phyloP scores from a whole-genome alignment of 257 asterid species.

The Striga asiatica region DNA sequence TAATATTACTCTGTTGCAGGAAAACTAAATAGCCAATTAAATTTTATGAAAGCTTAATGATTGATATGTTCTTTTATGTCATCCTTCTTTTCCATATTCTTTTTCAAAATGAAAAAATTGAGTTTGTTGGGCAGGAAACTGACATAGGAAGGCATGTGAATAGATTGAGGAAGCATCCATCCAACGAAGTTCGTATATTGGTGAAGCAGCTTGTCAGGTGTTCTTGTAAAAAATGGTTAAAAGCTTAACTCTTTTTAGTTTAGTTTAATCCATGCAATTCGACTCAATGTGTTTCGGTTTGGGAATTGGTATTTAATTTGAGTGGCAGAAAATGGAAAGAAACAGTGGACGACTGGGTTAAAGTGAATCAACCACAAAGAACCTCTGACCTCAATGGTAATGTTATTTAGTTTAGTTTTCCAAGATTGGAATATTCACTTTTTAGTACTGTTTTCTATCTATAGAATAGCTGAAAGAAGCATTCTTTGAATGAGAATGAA shows the following conservation, averaged over 20 bases:
- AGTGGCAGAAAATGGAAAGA: slow-evolving; percentile 85
- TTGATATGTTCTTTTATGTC: background rate
- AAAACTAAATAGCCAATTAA: background rate
- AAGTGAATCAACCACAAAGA: slow-evolving; percentile 52
- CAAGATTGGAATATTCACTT: background rate
- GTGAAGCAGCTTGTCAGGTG: slow-evolving; percentile 93
- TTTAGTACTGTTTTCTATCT: background rate
- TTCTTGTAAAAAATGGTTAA: no score
- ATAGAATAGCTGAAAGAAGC: slow-evolving; percentile 6
- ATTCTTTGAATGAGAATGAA: slow-evolving; percentile 12
- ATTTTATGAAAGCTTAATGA: background rate
- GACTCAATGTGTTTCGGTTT: background rate
- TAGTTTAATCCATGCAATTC: background rate
- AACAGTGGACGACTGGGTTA: slow-evolving; percentile 91
- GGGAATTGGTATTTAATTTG: slow-evolving; percentile 9
- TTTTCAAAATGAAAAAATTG: slow-evolving; percentile 1
- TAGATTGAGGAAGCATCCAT: slow-evolving; percentile 70
- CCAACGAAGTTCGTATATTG: slow-evolving; percentile 65
- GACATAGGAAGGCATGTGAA: slow-evolving; percentile 91
- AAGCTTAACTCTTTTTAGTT: no score
- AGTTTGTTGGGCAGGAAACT: slow-evolving; percentile 44
- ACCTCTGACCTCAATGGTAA: slow-evolving; percentile 58
- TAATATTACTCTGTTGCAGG: background rate
- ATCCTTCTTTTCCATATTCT: background rate
- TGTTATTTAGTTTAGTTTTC: background rate